Conservation (phyloP, 2,329 filamentous ascomycete species). For the Ophiocordyceps camponoti-floridani region DNA sequence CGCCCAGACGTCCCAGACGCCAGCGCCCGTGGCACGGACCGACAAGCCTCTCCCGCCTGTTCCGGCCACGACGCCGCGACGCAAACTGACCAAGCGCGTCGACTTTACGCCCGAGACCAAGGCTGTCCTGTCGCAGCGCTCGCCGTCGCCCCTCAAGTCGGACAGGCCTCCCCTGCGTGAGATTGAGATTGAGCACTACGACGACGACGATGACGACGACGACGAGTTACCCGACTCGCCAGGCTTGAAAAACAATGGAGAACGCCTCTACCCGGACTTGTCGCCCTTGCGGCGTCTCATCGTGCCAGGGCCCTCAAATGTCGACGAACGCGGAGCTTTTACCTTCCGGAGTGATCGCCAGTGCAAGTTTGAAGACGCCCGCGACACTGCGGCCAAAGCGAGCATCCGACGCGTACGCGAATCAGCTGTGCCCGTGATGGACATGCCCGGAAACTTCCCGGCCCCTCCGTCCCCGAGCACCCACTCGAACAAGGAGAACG, state of each 20-base stretch:
- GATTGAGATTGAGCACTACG: constrained; percentile 12
- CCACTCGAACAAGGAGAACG: constrained; percentile 37
- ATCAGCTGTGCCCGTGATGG: constrained; percentile 23
- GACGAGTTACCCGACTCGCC: no score
- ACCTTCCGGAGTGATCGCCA: constrained; percentile 50
- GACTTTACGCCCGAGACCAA: constrained; percentile 58
- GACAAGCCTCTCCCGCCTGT: constrained; percentile 34
- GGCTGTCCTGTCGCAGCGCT: constrained; percentile 23
- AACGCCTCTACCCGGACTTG: constrained; percentile 34
- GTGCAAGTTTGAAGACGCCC: constrained; percentile 35
- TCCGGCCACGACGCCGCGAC: constrained; percentile 47
- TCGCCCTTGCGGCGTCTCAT: constrained; percentile 20
- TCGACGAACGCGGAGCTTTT: constrained; percentile 33
- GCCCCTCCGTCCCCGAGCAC: constrained; percentile 10
- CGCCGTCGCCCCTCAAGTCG: constrained; percentile 38
- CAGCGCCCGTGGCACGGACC: constrained; percentile 19
- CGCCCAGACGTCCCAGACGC: constrained; percentile 24
- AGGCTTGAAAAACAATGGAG: constrained; percentile 11
- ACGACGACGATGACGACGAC: constrained; percentile 6
- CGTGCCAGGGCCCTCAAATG: constrained; percentile 7
- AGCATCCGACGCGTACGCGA: constrained; percentile 41
- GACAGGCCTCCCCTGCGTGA: constrained; percentile 13
- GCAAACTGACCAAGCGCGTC: constrained; percentile 53
- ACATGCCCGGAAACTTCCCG: constrained; percentile 41
- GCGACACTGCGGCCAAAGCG: constrained; percentile 32